Base-by-base conservation (phyloP, 805 yeast species). In the Candida nanaspora region DNA sequence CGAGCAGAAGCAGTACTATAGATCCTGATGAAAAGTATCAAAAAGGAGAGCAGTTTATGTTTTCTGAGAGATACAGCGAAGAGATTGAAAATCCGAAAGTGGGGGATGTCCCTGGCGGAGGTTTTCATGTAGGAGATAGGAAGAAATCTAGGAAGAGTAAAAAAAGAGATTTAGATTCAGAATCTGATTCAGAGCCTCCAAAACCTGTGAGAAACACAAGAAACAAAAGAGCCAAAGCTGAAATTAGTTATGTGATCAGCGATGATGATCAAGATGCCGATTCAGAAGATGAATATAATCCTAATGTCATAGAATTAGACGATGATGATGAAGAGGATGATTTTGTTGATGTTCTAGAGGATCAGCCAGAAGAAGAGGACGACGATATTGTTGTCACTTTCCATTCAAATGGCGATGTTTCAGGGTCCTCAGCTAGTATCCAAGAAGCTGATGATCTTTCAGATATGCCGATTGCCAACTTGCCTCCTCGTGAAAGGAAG, bases 321-420 rank as follows among this genome's bases (percentile, higher is more conserved):
- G 50, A 40, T 20, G 48, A 47, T 6, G 50, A 48, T 9, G 57
- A 49, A 9, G 56, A 42, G 13, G 38, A 41, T 13, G 49, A 67
- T 19, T 64, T 65, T 13, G 23, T 25, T 31, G 30, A 4, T 3
- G 25, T 2, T 13, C 46, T 47, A 8, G 43, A 35, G 5, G 41
- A 62, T 8, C 69, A 70, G 41, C 71, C 66, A 31, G 76, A 68
- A 38, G 68, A 62, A 7, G 66, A 62, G 37, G 63, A 62, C 25
- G 73, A 65, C 35, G 60, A 62, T 25, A 68, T 32, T 35, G 36
- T 36, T 16, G 45, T 21, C 18, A 32, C 20, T 39, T 45, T 11
- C 51, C 44, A 19, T 45, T 51, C 21, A 47, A 50, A 57, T 18
- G 60, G 56, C 3, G 13, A 6, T 22, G 52, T 49, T 18, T 32